Conservation (phyloP, 257 asterid genomes). For the Thymus quinquecostatus region DNA sequence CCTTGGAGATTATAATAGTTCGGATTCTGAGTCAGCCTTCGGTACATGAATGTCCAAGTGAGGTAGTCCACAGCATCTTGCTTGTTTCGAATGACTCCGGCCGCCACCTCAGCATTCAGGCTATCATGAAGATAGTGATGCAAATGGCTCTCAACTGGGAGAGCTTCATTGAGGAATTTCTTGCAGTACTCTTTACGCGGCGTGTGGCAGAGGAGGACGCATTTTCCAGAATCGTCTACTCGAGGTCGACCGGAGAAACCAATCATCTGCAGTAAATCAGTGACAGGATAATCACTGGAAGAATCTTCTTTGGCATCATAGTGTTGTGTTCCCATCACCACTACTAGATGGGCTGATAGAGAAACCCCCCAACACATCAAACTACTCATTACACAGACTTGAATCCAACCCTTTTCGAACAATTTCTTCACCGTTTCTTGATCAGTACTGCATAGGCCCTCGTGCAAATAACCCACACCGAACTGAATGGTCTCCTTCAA, state of each 20-base stretch:
- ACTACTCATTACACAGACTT: constrained; percentile 59
- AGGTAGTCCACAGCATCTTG: constrained; percentile 67
- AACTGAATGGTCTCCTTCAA: constrained; percentile 49
- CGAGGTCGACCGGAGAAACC: constrained; percentile 59
- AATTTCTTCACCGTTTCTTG: constrained; percentile 61
- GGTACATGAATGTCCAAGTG: constrained; percentile 60
- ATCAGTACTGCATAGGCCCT: constrained; percentile 54
- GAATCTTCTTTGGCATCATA: constrained; percentile 64
- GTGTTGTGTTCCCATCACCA: constrained; percentile 65
- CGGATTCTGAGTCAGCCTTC: constrained; percentile 61
- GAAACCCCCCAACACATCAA: constrained; percentile 69
- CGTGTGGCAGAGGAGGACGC: constrained; percentile 61
- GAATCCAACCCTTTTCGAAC: constrained; percentile 54
- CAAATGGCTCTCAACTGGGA: constrained; percentile 65
- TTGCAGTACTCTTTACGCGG: constrained; percentile 62
- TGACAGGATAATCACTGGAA: constrained; percentile 56
- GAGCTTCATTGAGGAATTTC: constrained; percentile 56
- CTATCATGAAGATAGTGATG: constrained; percentile 62
- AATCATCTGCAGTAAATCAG: constrained; percentile 66
- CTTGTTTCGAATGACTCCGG: constrained; percentile 58
- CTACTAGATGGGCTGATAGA: constrained; percentile 60
- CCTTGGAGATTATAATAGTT: constrained; percentile 65
- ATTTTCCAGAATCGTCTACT: constrained; percentile 59
- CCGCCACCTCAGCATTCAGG: constrained; percentile 61
- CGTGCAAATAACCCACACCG: constrained; percentile 65